phyloP scores from a whole-genome alignment of 164 flowering plant species.

The Tetracentron sinense region DNA sequence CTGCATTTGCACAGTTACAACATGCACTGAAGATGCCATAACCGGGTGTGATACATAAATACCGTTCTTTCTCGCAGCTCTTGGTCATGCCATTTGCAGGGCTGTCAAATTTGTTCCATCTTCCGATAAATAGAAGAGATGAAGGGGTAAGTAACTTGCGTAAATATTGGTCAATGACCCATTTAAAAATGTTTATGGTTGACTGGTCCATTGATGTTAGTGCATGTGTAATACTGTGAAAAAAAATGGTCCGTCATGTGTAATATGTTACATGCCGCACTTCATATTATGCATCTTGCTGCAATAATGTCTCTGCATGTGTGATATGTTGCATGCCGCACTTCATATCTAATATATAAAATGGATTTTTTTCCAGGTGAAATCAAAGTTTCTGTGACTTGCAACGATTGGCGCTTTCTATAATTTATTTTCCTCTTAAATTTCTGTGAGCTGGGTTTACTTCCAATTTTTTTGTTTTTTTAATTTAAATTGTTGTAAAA shows the following conservation, averaged over 20 bases:
- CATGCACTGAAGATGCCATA: conserved; percentile 78
- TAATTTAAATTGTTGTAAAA: no score
- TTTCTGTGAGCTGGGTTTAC: neutral
- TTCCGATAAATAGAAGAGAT: neutral
- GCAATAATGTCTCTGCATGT: neutral
- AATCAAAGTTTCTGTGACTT: neutral
- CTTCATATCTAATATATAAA: neutral
- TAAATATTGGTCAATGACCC: no score
- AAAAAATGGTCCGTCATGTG: no score
- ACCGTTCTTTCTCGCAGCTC: neutral
- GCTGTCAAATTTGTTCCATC: neutral
- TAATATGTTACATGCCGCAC: no score
- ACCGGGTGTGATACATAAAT: neutral
- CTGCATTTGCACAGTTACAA: conserved; percentile 71
- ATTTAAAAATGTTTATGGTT: no score
- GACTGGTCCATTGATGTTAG: no score
- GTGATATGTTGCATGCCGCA: neutral
- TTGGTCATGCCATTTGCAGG: neutral
- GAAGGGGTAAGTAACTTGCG: neutral
- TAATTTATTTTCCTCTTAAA: neutral
- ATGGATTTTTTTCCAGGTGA: conserved; percentile 4
- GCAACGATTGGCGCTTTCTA: neutral
- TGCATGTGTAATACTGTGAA: no score
- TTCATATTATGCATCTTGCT: no score
- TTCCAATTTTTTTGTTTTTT: no score